Evolutionary conservation across 2,329 filamentous ascomycete species (phyloP).

Genomic region (Penicillium sp.): DNA sequence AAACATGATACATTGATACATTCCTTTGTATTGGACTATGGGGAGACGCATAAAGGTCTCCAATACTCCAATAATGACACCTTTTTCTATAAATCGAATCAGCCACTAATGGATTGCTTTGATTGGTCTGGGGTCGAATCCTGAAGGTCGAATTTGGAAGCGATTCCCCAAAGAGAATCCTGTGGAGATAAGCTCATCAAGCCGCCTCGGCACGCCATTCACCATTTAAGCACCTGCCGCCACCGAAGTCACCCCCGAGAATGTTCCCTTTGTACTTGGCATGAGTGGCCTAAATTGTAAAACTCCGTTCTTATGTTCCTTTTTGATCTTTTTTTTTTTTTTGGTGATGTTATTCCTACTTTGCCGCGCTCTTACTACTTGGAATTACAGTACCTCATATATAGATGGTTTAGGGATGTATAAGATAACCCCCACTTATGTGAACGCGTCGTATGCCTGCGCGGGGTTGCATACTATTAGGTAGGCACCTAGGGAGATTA

Average conservation of each 20-base stretch:
- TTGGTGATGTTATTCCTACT: no score
- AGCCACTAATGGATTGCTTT: not conserved
- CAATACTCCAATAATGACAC: not conserved
- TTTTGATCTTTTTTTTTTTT: no score
- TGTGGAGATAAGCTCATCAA: conserved; percentile 1
- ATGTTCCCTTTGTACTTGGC: not conserved
- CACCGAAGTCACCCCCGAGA: not conserved
- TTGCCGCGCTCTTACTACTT: not conserved
- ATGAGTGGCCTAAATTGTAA: not conserved
- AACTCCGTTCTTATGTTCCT: no score
- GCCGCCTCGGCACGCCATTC: conserved; percentile 2
- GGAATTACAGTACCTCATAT: not conserved
- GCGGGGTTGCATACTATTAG: no score
- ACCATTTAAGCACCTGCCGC: not conserved
- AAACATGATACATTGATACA: no score
- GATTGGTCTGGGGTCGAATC: not conserved
- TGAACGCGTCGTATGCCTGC: not conserved
- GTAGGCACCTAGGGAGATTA: not conserved
- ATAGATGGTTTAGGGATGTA: not conserved
- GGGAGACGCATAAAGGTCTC: not conserved
- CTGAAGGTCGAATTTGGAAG: not conserved
- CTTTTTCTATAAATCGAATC: not conserved
- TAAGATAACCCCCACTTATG: not conserved
- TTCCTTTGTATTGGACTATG: not conserved
- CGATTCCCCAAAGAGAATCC: not conserved